Conservation (phyloP, 192 early-diverging fungal species). For the Backusella sp. region DNA sequence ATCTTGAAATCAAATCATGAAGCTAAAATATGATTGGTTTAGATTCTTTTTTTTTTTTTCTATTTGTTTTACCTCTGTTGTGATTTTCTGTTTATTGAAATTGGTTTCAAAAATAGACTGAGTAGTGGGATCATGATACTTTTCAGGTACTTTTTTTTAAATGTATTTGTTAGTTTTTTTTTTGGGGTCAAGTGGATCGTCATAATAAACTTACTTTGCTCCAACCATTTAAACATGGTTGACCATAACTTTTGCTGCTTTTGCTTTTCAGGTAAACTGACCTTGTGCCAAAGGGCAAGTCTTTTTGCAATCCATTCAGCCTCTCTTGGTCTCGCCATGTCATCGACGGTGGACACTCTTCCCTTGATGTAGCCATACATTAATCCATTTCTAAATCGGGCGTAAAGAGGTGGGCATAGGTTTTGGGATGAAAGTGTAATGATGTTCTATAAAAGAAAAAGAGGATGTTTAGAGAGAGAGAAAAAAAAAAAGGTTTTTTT, state of each 20-base stretch:
- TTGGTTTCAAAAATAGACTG: constrained; percentile 56
- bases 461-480: background rate
- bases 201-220: constrained; percentile 43
- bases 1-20: constrained; percentile 47
- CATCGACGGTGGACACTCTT: constrained; percentile 62
- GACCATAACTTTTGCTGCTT: constrained; percentile 59
- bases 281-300: constrained; percentile 82
- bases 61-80: constrained; percentile 37
- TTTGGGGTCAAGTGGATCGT: no score
- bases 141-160: constrained; percentile 50
- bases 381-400: constrained; percentile 87
- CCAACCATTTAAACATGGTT: constrained; percentile 73
- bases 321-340: constrained; percentile 75
- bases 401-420: constrained; percentile 78
- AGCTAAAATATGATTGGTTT: constrained; percentile 35
- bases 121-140: constrained; percentile 53
- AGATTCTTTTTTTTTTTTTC: background rate
- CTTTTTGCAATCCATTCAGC: constrained; percentile 74
- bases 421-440: constrained; percentile 64
- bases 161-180: background rate
- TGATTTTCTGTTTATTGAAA: constrained; percentile 45
- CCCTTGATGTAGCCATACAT: constrained; percentile 89
- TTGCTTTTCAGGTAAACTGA: constrained; percentile 38
- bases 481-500: no score
- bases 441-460: constrained; percentile 66